Conservation (phyloP, 129 eudicot species). For the Lonicera japonica region DNA sequence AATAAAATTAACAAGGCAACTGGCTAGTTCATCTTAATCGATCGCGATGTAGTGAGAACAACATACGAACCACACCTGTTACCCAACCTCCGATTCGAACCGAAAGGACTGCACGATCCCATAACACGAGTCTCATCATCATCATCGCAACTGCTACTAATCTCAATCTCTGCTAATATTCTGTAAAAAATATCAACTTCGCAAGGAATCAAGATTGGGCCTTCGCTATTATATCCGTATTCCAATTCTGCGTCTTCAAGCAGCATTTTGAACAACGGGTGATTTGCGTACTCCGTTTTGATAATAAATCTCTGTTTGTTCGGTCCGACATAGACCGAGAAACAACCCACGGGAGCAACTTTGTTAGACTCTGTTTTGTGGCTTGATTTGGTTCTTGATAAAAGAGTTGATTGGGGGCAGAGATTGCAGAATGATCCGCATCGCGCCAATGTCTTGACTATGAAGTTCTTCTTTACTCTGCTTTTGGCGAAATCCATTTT, state of each 20-base stretch:
- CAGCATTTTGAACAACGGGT: conserved; percentile 18
- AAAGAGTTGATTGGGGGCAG: neutral
- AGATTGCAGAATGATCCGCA: conserved; percentile 20
- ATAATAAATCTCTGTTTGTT: conserved; percentile 19
- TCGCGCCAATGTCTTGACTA: conserved; percentile 36
- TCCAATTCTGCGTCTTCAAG: conserved; percentile 16
- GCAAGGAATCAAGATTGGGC: conserved; percentile 20
- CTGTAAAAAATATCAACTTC: conserved; percentile 14
- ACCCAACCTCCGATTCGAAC: too few relatives aligned
- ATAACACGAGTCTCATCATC: too few relatives aligned
- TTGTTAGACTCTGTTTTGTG: neutral
- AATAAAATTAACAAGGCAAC: too few relatives aligned
- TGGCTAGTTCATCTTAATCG: too few relatives aligned
- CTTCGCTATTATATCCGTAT: conserved; percentile 11
- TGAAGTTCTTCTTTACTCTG: conserved; percentile 28
- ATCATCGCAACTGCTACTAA: too few relatives aligned
- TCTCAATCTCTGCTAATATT: too few relatives aligned
- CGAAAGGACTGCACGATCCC: too few relatives aligned
- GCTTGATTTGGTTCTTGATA: conserved; percentile 39
- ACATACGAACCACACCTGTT: too few relatives aligned
- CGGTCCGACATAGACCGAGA: conserved; percentile 24
- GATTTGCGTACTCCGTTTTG: conserved; percentile 5
- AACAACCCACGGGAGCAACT: conserved; percentile 12
- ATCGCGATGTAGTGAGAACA: too few relatives aligned
- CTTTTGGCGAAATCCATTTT: neutral